Conservation (phyloP, 495 filamentous ascomycete genomes). For the Trypethelium eluteriae region DNA sequence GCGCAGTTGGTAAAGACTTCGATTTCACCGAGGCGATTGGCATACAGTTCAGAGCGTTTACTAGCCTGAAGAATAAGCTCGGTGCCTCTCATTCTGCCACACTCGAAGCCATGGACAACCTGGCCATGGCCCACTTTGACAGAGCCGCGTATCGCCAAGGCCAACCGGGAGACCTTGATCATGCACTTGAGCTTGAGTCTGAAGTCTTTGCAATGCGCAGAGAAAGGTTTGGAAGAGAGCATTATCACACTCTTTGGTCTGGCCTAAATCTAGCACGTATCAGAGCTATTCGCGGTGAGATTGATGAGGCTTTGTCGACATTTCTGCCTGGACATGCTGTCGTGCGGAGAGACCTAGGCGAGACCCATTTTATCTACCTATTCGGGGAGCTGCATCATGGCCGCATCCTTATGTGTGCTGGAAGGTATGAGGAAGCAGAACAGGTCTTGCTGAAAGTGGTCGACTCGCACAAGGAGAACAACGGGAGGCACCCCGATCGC, state of each 20-base stretch:
- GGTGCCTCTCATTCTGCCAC: slow-evolving; percentile 23
- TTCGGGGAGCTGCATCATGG: slow-evolving; percentile 22
- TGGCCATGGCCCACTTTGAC: slow-evolving; percentile 26
- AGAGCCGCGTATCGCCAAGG: slow-evolving; percentile 8
- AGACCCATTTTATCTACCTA: slow-evolving; percentile 24
- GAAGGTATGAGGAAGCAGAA: slow-evolving; percentile 22
- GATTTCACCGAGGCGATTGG: slow-evolving; percentile 6
- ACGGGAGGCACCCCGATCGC: slow-evolving; percentile 25
- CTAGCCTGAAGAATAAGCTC: slow-evolving; percentile 13
- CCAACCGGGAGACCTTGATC: slow-evolving; percentile 4
- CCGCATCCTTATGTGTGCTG: slow-evolving; percentile 18
- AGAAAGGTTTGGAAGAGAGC: slow-evolving; percentile 27
- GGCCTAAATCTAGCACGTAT: slow-evolving; percentile 25
- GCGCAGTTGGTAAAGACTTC: slow-evolving; percentile 8
- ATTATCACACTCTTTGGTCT: slow-evolving; percentile 29
- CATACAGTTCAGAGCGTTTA: slow-evolving; percentile 5
- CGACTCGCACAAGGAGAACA: slow-evolving; percentile 18
- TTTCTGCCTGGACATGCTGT: slow-evolving; percentile 21
- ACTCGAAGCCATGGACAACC: slow-evolving; percentile 24
- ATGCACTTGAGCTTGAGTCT: slow-evolving; percentile 14
- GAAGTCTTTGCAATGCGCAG: slow-evolving; percentile 21
- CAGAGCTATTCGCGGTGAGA: slow-evolving; percentile 21
- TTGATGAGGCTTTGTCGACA: slow-evolving; percentile 17
- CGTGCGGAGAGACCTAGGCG: slow-evolving; percentile 22
- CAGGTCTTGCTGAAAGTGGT: slow-evolving; percentile 19